Evolutionary conservation across 352 stramenopile species (phyloP).

Genomic region (Phytophthora tubulina): DNA sequence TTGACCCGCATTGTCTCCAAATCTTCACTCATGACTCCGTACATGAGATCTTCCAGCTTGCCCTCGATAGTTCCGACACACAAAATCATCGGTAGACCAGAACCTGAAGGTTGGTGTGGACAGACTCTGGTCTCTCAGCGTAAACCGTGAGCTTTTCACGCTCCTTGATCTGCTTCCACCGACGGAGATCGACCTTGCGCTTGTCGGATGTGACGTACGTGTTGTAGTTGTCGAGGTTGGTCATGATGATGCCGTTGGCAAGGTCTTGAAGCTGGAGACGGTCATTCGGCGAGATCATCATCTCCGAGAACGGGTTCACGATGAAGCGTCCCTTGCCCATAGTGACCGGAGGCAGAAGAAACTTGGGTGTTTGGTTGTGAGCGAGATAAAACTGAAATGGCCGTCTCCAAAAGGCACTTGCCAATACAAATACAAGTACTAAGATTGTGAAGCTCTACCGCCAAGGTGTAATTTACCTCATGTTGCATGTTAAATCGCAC

Average conservation of each 20-base stretch:
- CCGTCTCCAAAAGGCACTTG: not conserved
- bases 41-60: constrained; percentile 29
- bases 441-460: too few relatives aligned
- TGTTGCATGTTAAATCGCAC: too few relatives aligned
- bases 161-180: constrained; percentile 49
- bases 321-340: constrained; percentile 41
- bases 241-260: constrained; percentile 29
- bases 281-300: constrained; percentile 26
- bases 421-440: not conserved
- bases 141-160: constrained; percentile 47
- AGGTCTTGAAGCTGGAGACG: constrained; percentile 37
- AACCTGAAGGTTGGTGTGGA: not conserved
- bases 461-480: too few relatives aligned
- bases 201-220: constrained; percentile 24
- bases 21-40: constrained; percentile 29
- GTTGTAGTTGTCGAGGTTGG: constrained; percentile 31
- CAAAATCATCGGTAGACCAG: constrained; percentile 31
- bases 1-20: constrained; percentile 37
- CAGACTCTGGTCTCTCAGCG: constrained; percentile 29
- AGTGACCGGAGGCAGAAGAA: not conserved
- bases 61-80: constrained; percentile 27
- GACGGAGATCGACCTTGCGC: constrained; percentile 30
- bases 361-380: constrained; percentile 14
- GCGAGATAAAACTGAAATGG: constrained; percentile 1
- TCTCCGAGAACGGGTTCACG: constrained; percentile 43